Evolutionary conservation across 2,329 filamentous ascomycete species (phyloP).

Genomic region (Fusarium neocosmosporiellum): DNA sequence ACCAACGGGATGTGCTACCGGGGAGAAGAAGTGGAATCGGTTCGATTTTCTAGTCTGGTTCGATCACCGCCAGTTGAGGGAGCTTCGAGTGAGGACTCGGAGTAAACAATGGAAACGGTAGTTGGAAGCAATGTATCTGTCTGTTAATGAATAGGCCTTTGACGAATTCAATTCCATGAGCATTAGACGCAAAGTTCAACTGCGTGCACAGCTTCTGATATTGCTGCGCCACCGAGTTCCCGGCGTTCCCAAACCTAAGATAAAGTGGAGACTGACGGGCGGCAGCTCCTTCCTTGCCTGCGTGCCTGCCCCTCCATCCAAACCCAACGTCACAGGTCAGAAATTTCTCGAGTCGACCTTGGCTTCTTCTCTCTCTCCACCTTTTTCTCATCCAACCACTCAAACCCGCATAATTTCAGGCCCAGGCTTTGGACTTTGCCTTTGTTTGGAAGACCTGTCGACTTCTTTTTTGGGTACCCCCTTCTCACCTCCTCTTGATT

Average conservation of each 20-base stretch:
- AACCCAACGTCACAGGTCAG: slow-evolving; percentile 42
- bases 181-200: not conserved
- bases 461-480: not conserved
- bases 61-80: slow-evolving; percentile 29
- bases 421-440: slow-evolving; percentile 16
- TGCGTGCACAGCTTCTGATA: not conserved
- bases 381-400: slow-evolving; percentile 27
- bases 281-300: not conserved
- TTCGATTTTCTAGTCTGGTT: not conserved
- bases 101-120: not conserved
- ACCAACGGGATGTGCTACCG: slow-evolving; percentile 1
- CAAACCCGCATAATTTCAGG: slow-evolving; percentile 8
- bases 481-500: slow-evolving; percentile 3
- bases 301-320: slow-evolving; percentile 28
- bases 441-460: slow-evolving; percentile 15
- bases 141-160: not conserved
- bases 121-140: not conserved
- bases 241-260: not conserved
- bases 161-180: not conserved
- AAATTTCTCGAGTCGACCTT: slow-evolving; percentile 37
- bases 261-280: not conserved
- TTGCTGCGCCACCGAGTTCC: slow-evolving; percentile 22
- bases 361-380: slow-evolving; percentile 22
- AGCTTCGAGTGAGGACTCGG: not conserved
- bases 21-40: not conserved